Percentiles rank a stretch among this genome's conserved stretches.
These are phyloP conservation scores for Ailanthus altissimus DNA, from an alignment of 345 rosid genomes.

Conservation along the genomic window DNA sequence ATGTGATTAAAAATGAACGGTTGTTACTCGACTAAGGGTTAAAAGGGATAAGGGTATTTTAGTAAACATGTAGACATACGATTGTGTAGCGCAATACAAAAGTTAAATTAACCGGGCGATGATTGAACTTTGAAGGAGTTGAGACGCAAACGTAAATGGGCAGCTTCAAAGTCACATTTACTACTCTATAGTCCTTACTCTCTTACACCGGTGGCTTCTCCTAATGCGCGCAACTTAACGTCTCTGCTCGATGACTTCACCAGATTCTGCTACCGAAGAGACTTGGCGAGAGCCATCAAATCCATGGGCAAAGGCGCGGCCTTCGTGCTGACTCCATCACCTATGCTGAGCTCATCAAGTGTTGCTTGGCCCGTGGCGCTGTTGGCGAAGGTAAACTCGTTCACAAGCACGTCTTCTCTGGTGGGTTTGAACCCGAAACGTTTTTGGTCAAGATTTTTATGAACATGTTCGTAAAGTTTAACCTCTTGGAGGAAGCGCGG, in stretches of 20 bases:
- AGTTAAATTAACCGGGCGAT: too few species aligned
- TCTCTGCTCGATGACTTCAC: constrained; percentile 51
- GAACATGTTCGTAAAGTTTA: constrained; percentile 57
- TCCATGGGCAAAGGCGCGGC: constrained; percentile 51
- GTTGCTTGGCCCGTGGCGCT: constrained; percentile 51
- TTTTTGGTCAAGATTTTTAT: constrained; percentile 50
- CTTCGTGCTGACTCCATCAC: constrained; percentile 54
- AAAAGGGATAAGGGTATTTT: too few species aligned
- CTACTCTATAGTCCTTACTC: constrained; percentile 23
- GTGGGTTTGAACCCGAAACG: constrained; percentile 44
- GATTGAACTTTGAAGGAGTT: too few species aligned
- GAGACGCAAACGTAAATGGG: background rate
- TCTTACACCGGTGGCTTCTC: constrained; percentile 6
- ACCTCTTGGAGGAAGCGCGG: constrained; percentile 44
- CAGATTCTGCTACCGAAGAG: constrained; percentile 46
- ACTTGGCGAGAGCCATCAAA: constrained; percentile 57
- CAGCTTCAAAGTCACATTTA: background rate
- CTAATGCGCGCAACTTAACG: constrained; percentile 3
- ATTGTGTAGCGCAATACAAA: too few species aligned
- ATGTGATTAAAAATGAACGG: too few species aligned
- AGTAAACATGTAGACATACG: too few species aligned
- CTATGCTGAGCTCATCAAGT: constrained; percentile 60
- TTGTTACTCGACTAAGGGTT: too few species aligned
- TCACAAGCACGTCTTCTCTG: constrained; percentile 49
- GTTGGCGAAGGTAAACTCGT: constrained; percentile 49